These are phyloP conservation scores for Samsoniella hepiali DNA, from an alignment of 2,329 filamentous ascomycete species.

Conservation along the genomic window DNA sequence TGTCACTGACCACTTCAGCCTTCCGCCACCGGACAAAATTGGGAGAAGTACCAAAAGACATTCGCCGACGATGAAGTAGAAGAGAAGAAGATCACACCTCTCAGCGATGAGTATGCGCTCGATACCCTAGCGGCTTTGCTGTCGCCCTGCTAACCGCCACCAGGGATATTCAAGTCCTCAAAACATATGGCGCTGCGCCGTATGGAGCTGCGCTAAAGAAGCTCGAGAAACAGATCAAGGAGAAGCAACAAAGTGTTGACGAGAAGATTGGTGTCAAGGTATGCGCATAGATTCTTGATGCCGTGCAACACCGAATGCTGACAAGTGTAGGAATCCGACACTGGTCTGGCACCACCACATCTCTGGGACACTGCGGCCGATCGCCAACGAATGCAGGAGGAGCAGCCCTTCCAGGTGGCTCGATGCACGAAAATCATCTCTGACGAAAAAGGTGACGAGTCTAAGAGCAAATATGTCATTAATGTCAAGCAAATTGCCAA, in stretches of 20 bases:
- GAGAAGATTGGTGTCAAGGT: conserved; percentile 94
- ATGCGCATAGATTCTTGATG: conserved; percentile 22
- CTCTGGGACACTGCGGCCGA: conserved; percentile 98
- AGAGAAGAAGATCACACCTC: conserved; percentile 98
- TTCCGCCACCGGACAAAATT: conserved; percentile 88
- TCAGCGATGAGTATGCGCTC: conserved; percentile 81
- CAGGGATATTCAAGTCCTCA: conserved; percentile 98
- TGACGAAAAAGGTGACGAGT: conserved; percentile 85
- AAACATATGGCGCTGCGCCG: conserved; percentile 96
- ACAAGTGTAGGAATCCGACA: conserved; percentile 82
- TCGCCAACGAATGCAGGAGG: conserved; percentile 96
- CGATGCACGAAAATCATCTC: conserved; percentile 99
- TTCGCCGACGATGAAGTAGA: conserved; percentile 95
- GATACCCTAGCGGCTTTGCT: conserved; percentile 22
- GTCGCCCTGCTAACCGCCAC: conserved; percentile 18
- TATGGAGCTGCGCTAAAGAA: conserved; percentile 94
- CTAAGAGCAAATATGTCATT: conserved; percentile 99
- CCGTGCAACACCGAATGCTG: conserved; percentile 24
- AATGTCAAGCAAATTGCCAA: conserved; percentile 99
- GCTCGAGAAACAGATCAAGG: conserved; percentile 98
- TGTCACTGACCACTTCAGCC: conserved; percentile 58
- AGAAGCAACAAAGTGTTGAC: conserved; percentile 96
- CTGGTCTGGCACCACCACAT: conserved; percentile 94
- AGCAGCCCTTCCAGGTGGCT: conserved; percentile 95
- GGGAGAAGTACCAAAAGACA: conserved; percentile 99